phyloP scores from a whole-genome alignment of 2,329 filamentous ascomycete genomes.

The Beauveria asiatica region DNA sequence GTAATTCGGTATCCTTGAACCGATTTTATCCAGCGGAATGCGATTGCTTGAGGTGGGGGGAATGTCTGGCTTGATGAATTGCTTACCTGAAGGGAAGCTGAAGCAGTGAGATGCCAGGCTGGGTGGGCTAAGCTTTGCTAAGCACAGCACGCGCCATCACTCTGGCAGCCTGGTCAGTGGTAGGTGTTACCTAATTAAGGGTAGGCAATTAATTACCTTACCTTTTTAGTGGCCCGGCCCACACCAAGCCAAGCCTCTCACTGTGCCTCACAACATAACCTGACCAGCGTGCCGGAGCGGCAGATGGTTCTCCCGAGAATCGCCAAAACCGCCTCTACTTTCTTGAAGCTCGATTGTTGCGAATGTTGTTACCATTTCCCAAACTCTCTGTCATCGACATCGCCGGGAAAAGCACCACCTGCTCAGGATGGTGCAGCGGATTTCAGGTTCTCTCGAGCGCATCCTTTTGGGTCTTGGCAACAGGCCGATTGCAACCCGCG shows the following conservation, averaged over 20 bases:
- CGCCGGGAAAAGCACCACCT: neutral
- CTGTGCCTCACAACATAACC: neutral
- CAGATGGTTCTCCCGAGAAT: conserved; percentile 10
- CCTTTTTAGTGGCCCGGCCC: neutral
- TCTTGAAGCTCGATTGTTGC: neutral
- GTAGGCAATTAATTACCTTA: neutral
- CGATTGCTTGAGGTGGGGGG: neutral
- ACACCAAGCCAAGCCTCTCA: neutral
- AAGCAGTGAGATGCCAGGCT: conserved; percentile 1
- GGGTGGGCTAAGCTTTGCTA: conserved; percentile 6
- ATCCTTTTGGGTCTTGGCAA: neutral
- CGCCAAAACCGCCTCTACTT: neutral
- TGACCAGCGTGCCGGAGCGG: conserved; percentile 1
- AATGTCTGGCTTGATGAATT: neutral
- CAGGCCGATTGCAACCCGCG: neutral
- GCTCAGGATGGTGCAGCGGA: conserved; percentile 2
- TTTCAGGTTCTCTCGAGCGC: neutral
- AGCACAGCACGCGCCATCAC: conserved; percentile 9
- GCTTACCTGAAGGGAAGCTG: conserved; percentile 4
- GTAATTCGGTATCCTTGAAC: neutral
- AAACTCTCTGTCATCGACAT: neutral
- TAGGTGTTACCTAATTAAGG: neutral
- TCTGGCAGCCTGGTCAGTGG: conserved; percentile 6
- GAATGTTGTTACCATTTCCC: neutral
- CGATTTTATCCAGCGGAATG: neutral